Conservation (phyloP, 2,329 filamentous ascomycete species). For the Fusarium subglutinans region DNA sequence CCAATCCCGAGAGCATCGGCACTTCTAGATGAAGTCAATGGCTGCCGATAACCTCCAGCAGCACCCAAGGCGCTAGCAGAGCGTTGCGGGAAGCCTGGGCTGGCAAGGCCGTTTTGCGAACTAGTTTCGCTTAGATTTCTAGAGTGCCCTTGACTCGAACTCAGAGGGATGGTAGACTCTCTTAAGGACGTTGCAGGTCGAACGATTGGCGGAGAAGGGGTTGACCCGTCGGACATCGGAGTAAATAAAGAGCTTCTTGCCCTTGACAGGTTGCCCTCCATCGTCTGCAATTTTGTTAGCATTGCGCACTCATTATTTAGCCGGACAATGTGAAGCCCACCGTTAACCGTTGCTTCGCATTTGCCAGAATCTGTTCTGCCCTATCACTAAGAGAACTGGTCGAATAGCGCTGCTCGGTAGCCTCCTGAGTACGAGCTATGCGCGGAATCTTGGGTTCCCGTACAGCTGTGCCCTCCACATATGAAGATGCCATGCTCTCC, state of each 20-base stretch:
- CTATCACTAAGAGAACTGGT: conserved; percentile 80
- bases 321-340: conserved; percentile 60
- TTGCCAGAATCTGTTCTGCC: conserved; percentile 90
- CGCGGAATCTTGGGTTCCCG: conserved; percentile 27
- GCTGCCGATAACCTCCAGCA: conserved; percentile 66
- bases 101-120: conserved; percentile 42
- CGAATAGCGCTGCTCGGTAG: conserved; percentile 69
- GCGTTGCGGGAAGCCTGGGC: conserved; percentile 56
- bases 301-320: not conserved
- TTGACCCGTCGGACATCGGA: conserved; percentile 59
- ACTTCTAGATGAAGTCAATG: conserved; percentile 55
- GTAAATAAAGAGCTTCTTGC: conserved; percentile 73
- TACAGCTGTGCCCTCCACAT: conserved; percentile 56
- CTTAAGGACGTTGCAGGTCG: conserved; percentile 41
- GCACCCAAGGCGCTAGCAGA: conserved; percentile 72
- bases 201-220: conserved; percentile 60
- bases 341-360: conserved; percentile 88
- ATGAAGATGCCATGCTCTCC: conserved; percentile 70
- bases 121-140: conserved; percentile 48
- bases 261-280: conserved; percentile 89
- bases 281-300: conserved; percentile 67
- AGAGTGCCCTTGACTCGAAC: conserved; percentile 41
- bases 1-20: conserved; percentile 52
- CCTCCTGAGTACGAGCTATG: conserved; percentile 22
- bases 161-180: conserved; percentile 28